Percentiles rank a stretch among this genome's conserved stretches.
Conservation (phyloP, 2,329 filamentous ascomycete genomes). For the Sporothrix mexicana region DNA sequence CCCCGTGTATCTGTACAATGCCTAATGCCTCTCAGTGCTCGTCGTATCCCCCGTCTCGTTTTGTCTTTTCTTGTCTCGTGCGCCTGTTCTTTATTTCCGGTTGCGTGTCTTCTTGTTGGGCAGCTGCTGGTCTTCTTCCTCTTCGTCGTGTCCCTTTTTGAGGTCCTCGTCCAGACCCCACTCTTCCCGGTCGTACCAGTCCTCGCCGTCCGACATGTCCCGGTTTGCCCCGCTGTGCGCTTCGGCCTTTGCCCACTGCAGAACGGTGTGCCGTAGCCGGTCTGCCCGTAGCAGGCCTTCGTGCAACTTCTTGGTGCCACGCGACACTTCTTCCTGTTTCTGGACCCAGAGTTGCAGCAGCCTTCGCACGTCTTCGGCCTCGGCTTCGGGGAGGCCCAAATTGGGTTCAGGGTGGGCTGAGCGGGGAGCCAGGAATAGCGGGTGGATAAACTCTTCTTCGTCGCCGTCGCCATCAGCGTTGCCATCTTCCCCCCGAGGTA, state of each 20-base stretch:
- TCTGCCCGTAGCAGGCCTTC: conserved; percentile 75
- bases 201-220: conserved; percentile 86
- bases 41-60: background rate
- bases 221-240: conserved; percentile 69
- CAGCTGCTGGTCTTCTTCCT: conserved; percentile 73
- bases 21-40: background rate
- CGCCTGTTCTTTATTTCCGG: conserved; percentile 48
- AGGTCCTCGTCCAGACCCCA: conserved; percentile 76
- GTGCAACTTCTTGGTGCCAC: conserved; percentile 70
- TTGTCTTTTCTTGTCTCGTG: background rate
- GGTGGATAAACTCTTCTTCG: conserved; percentile 68
- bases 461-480: conserved; percentile 13
- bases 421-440: conserved; percentile 71
- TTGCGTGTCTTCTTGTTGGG: conserved; percentile 67
- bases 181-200: conserved; percentile 85
- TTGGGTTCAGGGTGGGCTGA: conserved; percentile 70
- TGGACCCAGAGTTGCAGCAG: conserved; percentile 78
- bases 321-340: conserved; percentile 83
- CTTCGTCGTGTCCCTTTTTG: conserved; percentile 81
- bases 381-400: conserved; percentile 71
- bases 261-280: conserved; percentile 71
- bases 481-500: conserved; percentile 15
- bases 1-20: conserved; percentile 14
- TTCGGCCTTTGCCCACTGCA: conserved; percentile 79
- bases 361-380: conserved; percentile 79